Base-by-base conservation (phyloP, 306 rosid genomes). In the Castanea crenata region DNA sequence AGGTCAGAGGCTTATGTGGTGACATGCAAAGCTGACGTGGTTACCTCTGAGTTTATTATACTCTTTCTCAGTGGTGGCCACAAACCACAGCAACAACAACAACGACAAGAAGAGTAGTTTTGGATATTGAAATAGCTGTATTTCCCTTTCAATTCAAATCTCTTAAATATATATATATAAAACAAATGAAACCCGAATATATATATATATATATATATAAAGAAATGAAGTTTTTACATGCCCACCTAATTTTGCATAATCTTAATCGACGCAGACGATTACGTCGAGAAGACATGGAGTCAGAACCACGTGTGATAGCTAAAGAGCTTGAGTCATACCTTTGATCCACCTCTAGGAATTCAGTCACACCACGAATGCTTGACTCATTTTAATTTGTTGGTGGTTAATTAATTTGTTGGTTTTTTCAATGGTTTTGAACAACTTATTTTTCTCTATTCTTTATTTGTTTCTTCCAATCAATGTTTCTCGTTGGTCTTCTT, bases 21-120 rank as follows among this genome's bases (percentile, higher is more conserved):
- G 54, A 81, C 85, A 85, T 85, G 83, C 64, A 74, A 19, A 38
- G 27, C 62, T 78, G 75, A 78, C 69, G 76, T 59, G 78, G 78
- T 12, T 5, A 46, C 4, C 29, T 57, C 29, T 9, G 46, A 10
- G 9, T 15, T 41, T 41, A 8, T 11, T 41, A 38, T 0, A 6
- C 41, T 35, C 9, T 38, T 6, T 5, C 41, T 34, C 41, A 56
- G 62, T 56, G 62, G 62, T 18, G n/a, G 21, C 13, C 62, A 56
- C 62, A 56, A 13, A 13, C 62, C 19, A 41, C 11, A 41, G 54
- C 54, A 10, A 49, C 54, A 46, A 46, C 51, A 44, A 44, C 41
- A 35, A 0, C 51, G 9, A 44, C 51, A 46, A 0, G 1, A 49
- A 49, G 1, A 49, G 16, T 49, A 4, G 54, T 10, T 49, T 49